Evolutionary conservation across 495 filamentous ascomycete species (phyloP).

Genomic region (Terfezia boudieri): DNA sequence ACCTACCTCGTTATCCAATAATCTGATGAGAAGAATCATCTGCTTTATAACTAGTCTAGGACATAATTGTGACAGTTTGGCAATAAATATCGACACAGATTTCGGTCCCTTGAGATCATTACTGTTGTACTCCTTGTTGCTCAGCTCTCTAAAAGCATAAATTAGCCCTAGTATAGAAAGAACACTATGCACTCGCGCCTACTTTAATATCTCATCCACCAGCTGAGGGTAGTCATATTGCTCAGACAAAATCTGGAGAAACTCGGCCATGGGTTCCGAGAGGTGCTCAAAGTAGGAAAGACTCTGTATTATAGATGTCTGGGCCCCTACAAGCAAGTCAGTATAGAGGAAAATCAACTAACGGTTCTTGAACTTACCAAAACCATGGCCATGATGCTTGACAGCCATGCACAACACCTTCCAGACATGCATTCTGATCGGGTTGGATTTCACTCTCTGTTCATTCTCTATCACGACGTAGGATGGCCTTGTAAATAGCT

Average conservation of each 20-base stretch:
- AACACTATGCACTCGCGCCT: neutral
- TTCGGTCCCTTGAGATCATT: slow-evolving; percentile 92
- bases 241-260: slow-evolving; percentile 82
- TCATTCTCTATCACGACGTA: slow-evolving; percentile 91
- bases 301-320: slow-evolving; percentile 94
- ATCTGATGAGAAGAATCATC: slow-evolving; percentile 79
- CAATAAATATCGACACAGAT: slow-evolving; percentile 89
- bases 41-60: slow-evolving; percentile 90
- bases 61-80: slow-evolving; percentile 85
- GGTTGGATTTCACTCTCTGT: slow-evolving; percentile 69
- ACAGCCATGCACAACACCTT: slow-evolving; percentile 91
- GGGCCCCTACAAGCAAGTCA: slow-evolving; percentile 40
- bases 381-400: slow-evolving; percentile 95
- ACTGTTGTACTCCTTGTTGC: slow-evolving; percentile 91
- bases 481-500: slow-evolving; percentile 76
- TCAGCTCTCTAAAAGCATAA: slow-evolving; percentile 41
- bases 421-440: slow-evolving; percentile 88
- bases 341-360: slow-evolving; percentile 6
- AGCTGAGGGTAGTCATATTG: slow-evolving; percentile 97
- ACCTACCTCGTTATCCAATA: slow-evolving; percentile 74
- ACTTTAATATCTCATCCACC: slow-evolving; percentile 70
- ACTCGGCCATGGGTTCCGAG: slow-evolving; percentile 96
- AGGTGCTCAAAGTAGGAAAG: slow-evolving; percentile 96
- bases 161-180: neutral
- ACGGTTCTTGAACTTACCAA: slow-evolving; percentile 35